phyloP scores from a whole-genome alignment of 805 yeast species.

The Saturnispora hagleri region DNA sequence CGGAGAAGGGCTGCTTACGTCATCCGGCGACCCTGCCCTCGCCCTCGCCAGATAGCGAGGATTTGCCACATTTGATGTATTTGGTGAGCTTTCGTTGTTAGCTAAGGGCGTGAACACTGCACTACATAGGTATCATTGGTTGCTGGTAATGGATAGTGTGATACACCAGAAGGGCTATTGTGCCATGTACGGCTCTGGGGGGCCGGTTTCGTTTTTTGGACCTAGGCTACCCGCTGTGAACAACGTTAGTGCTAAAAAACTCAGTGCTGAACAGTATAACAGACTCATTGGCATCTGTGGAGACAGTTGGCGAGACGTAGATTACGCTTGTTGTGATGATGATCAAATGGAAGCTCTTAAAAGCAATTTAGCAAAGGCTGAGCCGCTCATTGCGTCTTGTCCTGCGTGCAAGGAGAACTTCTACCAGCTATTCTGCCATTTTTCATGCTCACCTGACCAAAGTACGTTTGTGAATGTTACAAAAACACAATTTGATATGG shows the following conservation, averaged over 20 bases:
- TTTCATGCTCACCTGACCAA: conserved; percentile 86
- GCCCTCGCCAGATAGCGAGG: neutral
- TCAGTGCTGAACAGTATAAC: conserved; percentile 35
- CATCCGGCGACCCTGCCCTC: neutral
- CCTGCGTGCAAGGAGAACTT: conserved; percentile 91
- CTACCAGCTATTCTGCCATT: conserved; percentile 72
- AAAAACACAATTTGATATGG: conserved; percentile 35
- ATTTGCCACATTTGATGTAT: neutral
- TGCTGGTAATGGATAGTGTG: neutral
- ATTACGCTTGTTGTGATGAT: conserved; percentile 59
- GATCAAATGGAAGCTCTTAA: conserved; percentile 51
- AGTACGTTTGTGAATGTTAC: conserved; percentile 64
- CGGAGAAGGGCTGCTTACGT: neutral
- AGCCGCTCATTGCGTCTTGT: conserved; percentile 74
- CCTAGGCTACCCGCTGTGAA: conserved; percentile 70
- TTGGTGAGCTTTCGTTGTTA: neutral
- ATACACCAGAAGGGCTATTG: conserved; percentile 38
- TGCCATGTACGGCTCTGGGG: conserved; percentile 56
- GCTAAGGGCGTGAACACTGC: neutral
- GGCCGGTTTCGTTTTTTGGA: conserved; percentile 74
- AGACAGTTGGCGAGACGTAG: conserved; percentile 41
- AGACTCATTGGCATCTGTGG: conserved; percentile 64
- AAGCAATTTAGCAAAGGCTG: conserved; percentile 62
- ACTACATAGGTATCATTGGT: neutral
- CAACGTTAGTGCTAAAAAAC: conserved; percentile 38